phyloP scores from a whole-genome alignment of 73 alveolate genomes.

The Paramecium biaurelia region DNA sequence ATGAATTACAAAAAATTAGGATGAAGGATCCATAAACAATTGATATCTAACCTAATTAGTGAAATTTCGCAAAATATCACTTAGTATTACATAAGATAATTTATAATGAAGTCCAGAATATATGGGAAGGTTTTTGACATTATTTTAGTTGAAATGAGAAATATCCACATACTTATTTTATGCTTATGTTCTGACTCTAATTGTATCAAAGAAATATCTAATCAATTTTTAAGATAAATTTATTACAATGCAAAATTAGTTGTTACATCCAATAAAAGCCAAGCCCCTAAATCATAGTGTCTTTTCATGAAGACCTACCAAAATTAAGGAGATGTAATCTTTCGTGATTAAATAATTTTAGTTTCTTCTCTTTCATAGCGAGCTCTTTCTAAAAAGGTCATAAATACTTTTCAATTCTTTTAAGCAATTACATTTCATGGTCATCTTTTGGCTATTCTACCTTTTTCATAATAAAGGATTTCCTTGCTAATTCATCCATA shows the following conservation, averaged over 20 bases:
- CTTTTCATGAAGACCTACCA: slow-evolving; percentile 34
- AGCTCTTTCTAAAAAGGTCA: background rate
- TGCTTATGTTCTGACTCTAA: slow-evolving; percentile 32
- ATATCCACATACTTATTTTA: background rate
- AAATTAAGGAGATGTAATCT: background rate
- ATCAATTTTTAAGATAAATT: background rate
- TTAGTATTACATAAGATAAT: background rate
- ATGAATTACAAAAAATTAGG: background rate
- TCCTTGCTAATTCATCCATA: background rate
- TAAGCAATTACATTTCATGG: background rate
- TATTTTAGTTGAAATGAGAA: background rate
- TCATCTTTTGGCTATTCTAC: background rate
- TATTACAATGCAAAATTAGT: slow-evolving; percentile 17
- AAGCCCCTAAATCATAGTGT: slow-evolving; percentile 36
- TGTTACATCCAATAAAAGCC: slow-evolving; percentile 42
- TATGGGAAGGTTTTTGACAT: background rate
- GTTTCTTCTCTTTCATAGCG: background rate
- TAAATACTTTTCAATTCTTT: background rate
- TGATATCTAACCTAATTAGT: background rate
- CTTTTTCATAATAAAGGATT: background rate
- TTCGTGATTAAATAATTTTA: background rate
- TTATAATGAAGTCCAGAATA: slow-evolving; percentile 32
- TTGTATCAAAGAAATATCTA: slow-evolving; percentile 15
- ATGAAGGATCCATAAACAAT: background rate
- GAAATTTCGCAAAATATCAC: background rate